Evolutionary conservation across 441 rosid species (phyloP), one percentile per base, ranked within the genome.

Genomic region (Erodium moschatum): DNA sequence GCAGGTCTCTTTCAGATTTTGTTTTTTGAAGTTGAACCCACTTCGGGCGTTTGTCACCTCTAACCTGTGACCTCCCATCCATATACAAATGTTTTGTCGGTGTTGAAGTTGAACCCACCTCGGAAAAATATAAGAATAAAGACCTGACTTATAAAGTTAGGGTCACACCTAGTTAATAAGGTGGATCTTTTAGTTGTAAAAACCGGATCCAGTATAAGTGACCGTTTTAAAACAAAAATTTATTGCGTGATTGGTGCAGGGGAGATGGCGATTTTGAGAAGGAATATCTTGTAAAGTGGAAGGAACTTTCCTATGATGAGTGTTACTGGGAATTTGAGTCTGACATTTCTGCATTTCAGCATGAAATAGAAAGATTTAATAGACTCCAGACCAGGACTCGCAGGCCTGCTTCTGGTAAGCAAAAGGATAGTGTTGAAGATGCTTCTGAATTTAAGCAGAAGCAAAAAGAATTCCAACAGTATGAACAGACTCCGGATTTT

Each of bases 291-390:
- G 99, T 95, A 11, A 95, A 92, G 81, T 90, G 90, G 81, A 95
- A 95, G 81, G 99, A 92, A 74, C 97, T 95, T 72, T 4, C 86
- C 13, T 95, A 95, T 72, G 99, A 95, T 76, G 99, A 95, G 79
- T 92, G 98, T 67, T 92, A 95, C 67, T 95, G 99, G 99, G 99
- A 95, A 70, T 90, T 86, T 70, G 95, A 90, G 82, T 78, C 93
- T 33, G 98, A 95, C 69, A 83, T 95, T 74, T 85, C 93, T 71
- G 81, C 97, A 24, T 95, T 92, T 82, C 93, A 85, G 78, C 87
- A 89, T 65, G 97, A 90, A 77, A 89, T 95, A 68, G 95, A 92
- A 76, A 86, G 80, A 79, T 95, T 89, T 69, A 73, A 81, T 44
- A 85, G 77, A 80, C 82, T 87, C 67, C 92, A 85, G 75, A 83